Base-by-base conservation (phyloP, 2,329 filamentous ascomycete species). In the Metarhizium guizhouense region DNA sequence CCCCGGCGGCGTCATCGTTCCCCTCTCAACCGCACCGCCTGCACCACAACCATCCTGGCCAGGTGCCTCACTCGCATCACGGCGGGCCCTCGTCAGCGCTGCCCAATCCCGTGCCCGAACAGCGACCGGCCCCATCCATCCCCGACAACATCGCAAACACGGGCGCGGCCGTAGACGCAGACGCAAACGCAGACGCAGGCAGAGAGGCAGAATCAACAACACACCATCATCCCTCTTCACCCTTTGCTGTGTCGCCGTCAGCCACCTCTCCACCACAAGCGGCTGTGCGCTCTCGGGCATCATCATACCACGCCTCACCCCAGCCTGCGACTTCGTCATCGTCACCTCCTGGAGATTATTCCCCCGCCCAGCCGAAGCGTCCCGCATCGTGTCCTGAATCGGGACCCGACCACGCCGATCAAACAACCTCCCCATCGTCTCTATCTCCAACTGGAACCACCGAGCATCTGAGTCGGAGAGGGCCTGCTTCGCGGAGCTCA, bases 401-500 rank as follows among this genome's bases (percentile, higher is more conserved):
- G 45, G 59, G 63, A 47, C 43, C 47, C 51, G 51, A 57, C 54
- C 52, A 54, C 61, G 63, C 59, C 55, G 51, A 59, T 38, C 62
- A 62, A 55, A 62, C 56, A 55, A 60, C 51, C 11, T 47, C 54
- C 42, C 40, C 54, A 5, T 52, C 40, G n/a, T 14, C 64, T 55
- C 61, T 65, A 55, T 61, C 62, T 54, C 56, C 58, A 51, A 57
- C 65, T 42, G 57, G 61, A 53, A 62, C 66, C 50, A 61, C 70
- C 50, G 68, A 64, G 53, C 64, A 70, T 54, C 66, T 64, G 40
- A 65, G 67, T 57, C 70, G 70, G 61, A 74, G 73, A 62, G 69
- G 70, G 42, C 69, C 72, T 54, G 65, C 70, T 52, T 72, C 70
- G 43, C 68, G 65, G 58, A 68, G 66, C 61, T 70, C 72, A 56